Conservation (phyloP, 2,329 filamentous ascomycete species). For the Zarea fungicola region DNA sequence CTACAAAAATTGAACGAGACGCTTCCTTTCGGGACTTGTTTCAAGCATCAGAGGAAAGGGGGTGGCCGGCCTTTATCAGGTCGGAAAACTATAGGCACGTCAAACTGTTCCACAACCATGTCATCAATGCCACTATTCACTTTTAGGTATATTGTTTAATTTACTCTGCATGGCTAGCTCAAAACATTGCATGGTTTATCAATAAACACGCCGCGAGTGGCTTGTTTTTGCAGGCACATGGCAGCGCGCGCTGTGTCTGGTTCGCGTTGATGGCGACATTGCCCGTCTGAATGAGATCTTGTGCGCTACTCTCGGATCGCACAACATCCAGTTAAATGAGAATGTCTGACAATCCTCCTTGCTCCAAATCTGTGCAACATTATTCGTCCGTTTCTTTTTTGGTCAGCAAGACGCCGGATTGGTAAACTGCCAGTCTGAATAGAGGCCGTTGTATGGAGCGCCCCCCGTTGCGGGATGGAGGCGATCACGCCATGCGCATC, state of each 20-base stretch:
- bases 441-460: too few species aligned
- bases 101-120: too few species aligned
- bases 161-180: too few species aligned
- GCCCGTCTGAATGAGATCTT: neutral
- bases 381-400: neutral
- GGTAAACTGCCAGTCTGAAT: neutral
- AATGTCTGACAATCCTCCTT: neutral
- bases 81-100: too few species aligned
- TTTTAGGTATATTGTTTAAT: too few species aligned
- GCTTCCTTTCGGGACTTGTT: neutral
- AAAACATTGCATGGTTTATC: too few species aligned
- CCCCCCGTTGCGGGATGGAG: neutral
- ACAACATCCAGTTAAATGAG: neutral
- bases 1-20: neutral
- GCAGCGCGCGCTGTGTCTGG: neutral
- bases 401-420: too few species aligned
- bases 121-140: too few species aligned
- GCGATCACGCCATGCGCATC: slow-evolving; percentile 8
- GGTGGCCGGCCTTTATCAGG: too few species aligned
- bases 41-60: neutral
- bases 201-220: too few species aligned
- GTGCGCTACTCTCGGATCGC: neutral
- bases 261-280: slow-evolving; percentile 11
- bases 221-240: neutral
- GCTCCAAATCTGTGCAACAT: neutral